Conservation (phyloP, 1,284 basidiomycete genomes). For the Butyriboletus appendiculatus region DNA sequence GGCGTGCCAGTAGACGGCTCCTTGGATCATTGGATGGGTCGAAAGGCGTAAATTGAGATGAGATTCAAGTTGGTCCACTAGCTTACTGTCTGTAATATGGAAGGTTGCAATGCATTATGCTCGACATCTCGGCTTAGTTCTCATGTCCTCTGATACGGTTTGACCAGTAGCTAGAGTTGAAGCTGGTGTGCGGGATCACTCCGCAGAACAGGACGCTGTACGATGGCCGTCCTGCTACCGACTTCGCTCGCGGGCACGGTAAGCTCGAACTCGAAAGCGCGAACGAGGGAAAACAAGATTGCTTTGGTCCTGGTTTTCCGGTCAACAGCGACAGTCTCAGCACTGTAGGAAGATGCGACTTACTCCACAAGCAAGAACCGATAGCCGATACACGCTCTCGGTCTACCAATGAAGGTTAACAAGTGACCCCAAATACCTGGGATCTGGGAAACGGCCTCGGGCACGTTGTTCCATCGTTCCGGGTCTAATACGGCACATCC, state of each 20-base stretch:
- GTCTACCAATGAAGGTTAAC: constrained; percentile 62
- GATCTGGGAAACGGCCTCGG: constrained; percentile 44
- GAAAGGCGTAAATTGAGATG: too few species aligned
- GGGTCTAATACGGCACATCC: constrained; percentile 41
- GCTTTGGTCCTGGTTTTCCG: constrained; percentile 50
- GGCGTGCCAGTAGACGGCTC: too few species aligned
- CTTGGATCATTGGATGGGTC: too few species aligned
- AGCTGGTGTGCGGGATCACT: constrained; percentile 12
- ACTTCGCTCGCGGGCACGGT: constrained; percentile 47
- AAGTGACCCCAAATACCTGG: constrained; percentile 62
- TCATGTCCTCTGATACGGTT: constrained; percentile 2
- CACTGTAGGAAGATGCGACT: constrained; percentile 11
- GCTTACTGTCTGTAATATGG: too few species aligned
- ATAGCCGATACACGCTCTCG: constrained; percentile 67
- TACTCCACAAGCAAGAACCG: constrained; percentile 69
- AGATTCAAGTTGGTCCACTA: too few species aligned
- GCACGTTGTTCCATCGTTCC: constrained; percentile 57
- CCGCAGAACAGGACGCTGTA: constrained; percentile 42
- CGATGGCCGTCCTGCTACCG: constrained; percentile 37
- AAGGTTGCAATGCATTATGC: too few species aligned
- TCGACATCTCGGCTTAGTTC: too few species aligned
- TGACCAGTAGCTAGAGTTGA: constrained; percentile 26
- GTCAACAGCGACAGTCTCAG: neutral
- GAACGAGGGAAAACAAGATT: constrained; percentile 55
- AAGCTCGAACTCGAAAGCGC: constrained; percentile 57